Evolutionary conservation across 23 red algal species (phyloP), one percentile per base, ranked within the genome.

Genomic region (Gracilaria domingensis): DNA sequence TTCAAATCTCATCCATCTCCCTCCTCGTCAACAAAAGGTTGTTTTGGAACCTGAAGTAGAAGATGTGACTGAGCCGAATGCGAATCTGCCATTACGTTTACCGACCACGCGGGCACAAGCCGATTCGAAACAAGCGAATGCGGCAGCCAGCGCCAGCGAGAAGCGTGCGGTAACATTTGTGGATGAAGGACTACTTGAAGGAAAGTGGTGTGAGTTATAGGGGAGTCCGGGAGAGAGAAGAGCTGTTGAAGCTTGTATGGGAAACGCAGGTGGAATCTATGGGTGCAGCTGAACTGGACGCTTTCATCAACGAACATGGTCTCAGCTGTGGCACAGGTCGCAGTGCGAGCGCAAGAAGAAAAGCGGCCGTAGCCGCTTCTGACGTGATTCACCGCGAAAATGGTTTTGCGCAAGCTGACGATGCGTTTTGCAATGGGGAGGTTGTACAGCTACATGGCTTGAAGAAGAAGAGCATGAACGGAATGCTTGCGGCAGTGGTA

Each of bases 221-320:
- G 6, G 62, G 62, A 33, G 17, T 36, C 8, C 26, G 28, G n/a
- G 62, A 67, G 62, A 67, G 20, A 32, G 2, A 8, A 32, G 62
- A 67, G 33, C 62, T 67, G 12, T 33, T 33, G 33, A 67, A 67
- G 62, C 62, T 67, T 1, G 62, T 67, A 67, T 67, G 62, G 62
- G 62, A 67, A 30, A 67, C 62, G 62, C 62, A 67, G 33, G 17
- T 67, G 5, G 62, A 67, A 67, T 28, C 62, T 0, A 67, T 67
- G 62, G 33, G 62, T 67, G 62, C 62, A 33, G 17, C 8, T 18
- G 62, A 67, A 21, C 62, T 67, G 5, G 33, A 67, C 28, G 62
- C 62, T 33, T 67, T 67, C 62, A 67, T 67, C 28, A 21, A 67
- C 62, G 33, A 2, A 1, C 62, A 67, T 9, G 16, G 62, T 2